Base-by-base conservation (phyloP, 208 protist genomes). In the Crithidia thermophila region DNA sequence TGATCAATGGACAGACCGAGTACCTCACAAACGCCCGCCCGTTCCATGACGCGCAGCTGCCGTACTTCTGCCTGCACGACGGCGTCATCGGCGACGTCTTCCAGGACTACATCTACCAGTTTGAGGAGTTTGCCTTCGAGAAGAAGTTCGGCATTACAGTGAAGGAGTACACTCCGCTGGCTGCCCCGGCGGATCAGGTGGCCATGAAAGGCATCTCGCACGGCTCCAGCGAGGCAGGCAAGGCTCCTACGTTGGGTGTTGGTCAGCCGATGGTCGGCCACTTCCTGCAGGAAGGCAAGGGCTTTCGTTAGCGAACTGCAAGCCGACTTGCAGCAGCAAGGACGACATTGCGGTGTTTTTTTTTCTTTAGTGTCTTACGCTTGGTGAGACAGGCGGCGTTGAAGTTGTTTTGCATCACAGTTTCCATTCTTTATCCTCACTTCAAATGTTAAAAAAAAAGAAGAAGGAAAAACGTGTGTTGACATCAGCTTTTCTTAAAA, bases 71-170 rank as follows among this genome's bases (percentile, higher is more conserved):
- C 58, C 77, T 97, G 30, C 88, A 94, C 67, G 85, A 94, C 42
- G 91, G 88, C 60, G 46, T 93, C 45, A 81, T 97, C 59, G 81
- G 79, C 33, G 85, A 94, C 30, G 84, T 85, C 25, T 94, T 97
- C 71, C 70, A 87, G 51, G 77, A 71, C 62, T 97, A 94, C 75
- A 88, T 94, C 53, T 79, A 88, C 71, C 91, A 97, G 55, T 97
- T 97, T 67, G 84, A 88, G 59, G 87, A 94, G 74, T 97, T 94
- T 70, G 91, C 91, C n/a, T 94, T 81, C 46, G 88, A 97, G 72
- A 88, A 89, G 62, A 84, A 75, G 39, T 82, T 90, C 52, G 88
- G 86, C 28, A 75, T 96, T 37, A 87, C 73, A 3, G 64, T 96
- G 46, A 82, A 94, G 50, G 82, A 91, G 63, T 90, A 96, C 72